Evolutionary conservation across 495 filamentous ascomycete species (phyloP).

Genomic region (Penicillium chermesinum): DNA sequence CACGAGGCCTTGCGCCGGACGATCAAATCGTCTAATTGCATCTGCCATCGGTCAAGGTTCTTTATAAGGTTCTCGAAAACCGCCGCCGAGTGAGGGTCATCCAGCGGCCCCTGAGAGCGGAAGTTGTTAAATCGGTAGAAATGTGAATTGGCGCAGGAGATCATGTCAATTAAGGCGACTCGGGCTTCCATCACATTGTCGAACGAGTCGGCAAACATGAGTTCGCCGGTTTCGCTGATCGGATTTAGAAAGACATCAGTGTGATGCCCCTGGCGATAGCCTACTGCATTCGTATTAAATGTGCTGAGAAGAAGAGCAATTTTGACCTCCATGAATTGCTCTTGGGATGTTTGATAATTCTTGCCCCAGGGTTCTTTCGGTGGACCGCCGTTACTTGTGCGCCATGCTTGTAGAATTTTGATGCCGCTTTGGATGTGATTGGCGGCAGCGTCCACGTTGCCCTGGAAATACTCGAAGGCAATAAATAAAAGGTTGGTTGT

Average conservation of each 20-base stretch:
- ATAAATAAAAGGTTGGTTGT: slow-evolving; percentile 17
- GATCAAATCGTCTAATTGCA: slow-evolving; percentile 15
- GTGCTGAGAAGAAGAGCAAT: slow-evolving; percentile 13
- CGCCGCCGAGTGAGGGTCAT: neutral
- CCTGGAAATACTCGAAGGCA: slow-evolving; percentile 19
- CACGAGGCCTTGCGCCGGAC: slow-evolving; percentile 6
- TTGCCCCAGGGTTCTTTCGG: slow-evolving; percentile 3
- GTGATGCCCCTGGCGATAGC: neutral
- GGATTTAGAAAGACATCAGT: slow-evolving; percentile 9
- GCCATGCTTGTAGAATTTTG: slow-evolving; percentile 14
- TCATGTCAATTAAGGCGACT: slow-evolving; percentile 16
- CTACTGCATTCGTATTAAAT: slow-evolving; percentile 14
- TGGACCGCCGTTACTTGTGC: slow-evolving; percentile 1
- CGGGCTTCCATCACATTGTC: slow-evolving; percentile 11
- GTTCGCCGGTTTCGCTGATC: slow-evolving; percentile 1
- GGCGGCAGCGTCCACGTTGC: slow-evolving; percentile 8
- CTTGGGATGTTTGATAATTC: slow-evolving; percentile 8
- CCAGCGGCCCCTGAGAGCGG: neutral
- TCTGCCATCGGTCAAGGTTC: slow-evolving; percentile 8
- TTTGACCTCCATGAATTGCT: slow-evolving; percentile 18
- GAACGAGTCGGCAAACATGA: slow-evolving; percentile 9
- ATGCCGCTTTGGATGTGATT: slow-evolving; percentile 15
- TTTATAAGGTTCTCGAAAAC: neutral
- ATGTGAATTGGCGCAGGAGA: slow-evolving; percentile 4
- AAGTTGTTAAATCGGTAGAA: slow-evolving; percentile 1